These are phyloP conservation scores for Botryotinia globosa DNA, from an alignment of 2,329 filamentous ascomycete genomes.

Conservation along the genomic window DNA sequence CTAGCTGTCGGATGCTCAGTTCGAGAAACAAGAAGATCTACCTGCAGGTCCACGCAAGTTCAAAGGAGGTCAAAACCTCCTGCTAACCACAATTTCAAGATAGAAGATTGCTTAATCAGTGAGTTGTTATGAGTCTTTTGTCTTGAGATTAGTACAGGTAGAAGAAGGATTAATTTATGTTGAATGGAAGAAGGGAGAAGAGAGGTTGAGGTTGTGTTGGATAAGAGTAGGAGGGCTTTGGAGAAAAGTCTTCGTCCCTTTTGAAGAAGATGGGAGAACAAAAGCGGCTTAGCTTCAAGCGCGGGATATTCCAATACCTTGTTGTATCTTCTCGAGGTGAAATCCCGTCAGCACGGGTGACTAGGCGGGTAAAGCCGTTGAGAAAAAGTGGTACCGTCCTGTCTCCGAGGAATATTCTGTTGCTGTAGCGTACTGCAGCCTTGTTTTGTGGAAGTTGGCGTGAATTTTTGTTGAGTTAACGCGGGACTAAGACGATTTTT, in stretches of 20 bases:
- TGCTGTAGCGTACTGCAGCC: background rate
- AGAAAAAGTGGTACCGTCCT: background rate
- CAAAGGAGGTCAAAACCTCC: background rate
- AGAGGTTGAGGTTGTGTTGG: background rate
- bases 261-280: background rate
- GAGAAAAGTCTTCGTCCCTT: background rate
- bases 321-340: background rate
- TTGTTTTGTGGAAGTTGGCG: background rate
- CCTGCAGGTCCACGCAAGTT: background rate
- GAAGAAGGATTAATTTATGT: background rate
- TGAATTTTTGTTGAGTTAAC: background rate
- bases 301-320: background rate
- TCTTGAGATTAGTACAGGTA: background rate
- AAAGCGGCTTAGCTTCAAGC: background rate
- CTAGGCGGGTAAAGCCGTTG: background rate
- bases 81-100: background rate
- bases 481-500: background rate
- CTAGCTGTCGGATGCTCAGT: background rate
- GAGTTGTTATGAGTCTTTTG: background rate
- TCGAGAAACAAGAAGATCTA: background rate
- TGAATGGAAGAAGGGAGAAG: background rate
- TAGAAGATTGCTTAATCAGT: background rate
- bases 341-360: background rate
- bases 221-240: conserved; percentile 6
- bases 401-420: background rate